phyloP scores from a whole-genome alignment of 805 yeast species.

The Saccharomycopsis selenospora region DNA sequence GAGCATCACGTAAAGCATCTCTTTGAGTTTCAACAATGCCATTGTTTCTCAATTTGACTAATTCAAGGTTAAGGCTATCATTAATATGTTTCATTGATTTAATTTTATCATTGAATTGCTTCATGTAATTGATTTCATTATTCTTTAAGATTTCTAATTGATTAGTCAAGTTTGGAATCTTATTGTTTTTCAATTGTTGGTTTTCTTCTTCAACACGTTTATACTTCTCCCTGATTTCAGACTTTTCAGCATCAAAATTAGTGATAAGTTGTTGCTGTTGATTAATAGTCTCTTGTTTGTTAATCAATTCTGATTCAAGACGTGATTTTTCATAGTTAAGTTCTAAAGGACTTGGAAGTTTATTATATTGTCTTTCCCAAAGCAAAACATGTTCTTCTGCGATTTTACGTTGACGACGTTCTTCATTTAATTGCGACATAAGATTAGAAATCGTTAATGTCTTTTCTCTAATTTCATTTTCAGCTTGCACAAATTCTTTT shows the following conservation, averaged over 20 bases:
- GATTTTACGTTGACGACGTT: constrained; percentile 56
- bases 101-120: constrained; percentile 25
- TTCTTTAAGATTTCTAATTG: constrained; percentile 31
- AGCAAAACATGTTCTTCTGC: constrained; percentile 65
- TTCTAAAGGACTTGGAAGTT: constrained; percentile 45
- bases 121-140: constrained; percentile 18
- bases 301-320: constrained; percentile 39
- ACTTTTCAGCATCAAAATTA: constrained; percentile 31
- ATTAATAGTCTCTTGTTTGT: constrained; percentile 41
- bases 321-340: constrained; percentile 50
- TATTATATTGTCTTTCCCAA: constrained; percentile 32
- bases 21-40: constrained; percentile 26
- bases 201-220: constrained; percentile 36
- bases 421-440: constrained; percentile 52
- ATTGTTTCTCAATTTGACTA: constrained; percentile 20
- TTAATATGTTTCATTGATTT: constrained; percentile 29
- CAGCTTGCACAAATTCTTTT: constrained; percentile 24
- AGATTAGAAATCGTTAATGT: constrained; percentile 42
- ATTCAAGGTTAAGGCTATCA: constrained; percentile 30
- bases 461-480: constrained; percentile 32
- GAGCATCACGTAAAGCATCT: constrained; percentile 28
- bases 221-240: constrained; percentile 33
- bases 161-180: constrained; percentile 42
- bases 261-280: constrained; percentile 42
- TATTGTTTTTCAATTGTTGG: constrained; percentile 34